phyloP scores from a whole-genome alignment of 2,329 filamentous ascomycete species.

The Diplodia seriata region DNA sequence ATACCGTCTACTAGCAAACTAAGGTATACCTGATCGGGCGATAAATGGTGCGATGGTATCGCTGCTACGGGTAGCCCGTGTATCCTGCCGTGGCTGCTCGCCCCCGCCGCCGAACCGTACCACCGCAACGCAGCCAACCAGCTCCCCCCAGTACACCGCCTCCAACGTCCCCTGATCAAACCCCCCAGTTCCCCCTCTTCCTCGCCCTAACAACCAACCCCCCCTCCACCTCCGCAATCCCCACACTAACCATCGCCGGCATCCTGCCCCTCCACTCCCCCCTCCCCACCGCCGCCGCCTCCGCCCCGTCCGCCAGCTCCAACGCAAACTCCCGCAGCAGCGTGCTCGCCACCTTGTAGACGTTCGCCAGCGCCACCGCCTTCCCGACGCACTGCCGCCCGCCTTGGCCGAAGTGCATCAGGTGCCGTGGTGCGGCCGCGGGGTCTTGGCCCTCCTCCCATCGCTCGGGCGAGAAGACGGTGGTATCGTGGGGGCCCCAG shows the following conservation, averaged over 20 bases:
- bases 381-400: slow-evolving; percentile 46
- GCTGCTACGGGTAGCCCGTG: too few relatives aligned
- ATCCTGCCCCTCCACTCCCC: background rate
- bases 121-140: too few relatives aligned
- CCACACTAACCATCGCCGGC: background rate
- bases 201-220: slow-evolving; percentile 29
- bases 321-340: slow-evolving; percentile 44
- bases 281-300: slow-evolving; percentile 26
- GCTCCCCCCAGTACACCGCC: too few relatives aligned
- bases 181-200: too few relatives aligned
- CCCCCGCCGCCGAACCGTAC: too few relatives aligned
- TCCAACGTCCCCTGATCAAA: too few relatives aligned
- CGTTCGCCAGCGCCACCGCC: slow-evolving; percentile 45
- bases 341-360: slow-evolving; percentile 45
- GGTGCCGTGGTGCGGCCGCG: slow-evolving; percentile 33
- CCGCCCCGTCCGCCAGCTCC: slow-evolving; percentile 39
- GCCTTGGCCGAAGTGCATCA: slow-evolving; percentile 49
- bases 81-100: too few relatives aligned
- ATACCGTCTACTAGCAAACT: too few relatives aligned
- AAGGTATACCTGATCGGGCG: too few relatives aligned
- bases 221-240: slow-evolving; percentile 22
- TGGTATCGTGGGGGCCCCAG: slow-evolving; percentile 37
- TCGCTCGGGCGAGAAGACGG: slow-evolving; percentile 42
- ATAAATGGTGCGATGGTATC: too few relatives aligned
- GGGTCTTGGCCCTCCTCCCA: slow-evolving; percentile 42